phyloP scores from a whole-genome alignment of 192 early-diverging fungal genomes.

The Helicostylum pulchrum region DNA sequence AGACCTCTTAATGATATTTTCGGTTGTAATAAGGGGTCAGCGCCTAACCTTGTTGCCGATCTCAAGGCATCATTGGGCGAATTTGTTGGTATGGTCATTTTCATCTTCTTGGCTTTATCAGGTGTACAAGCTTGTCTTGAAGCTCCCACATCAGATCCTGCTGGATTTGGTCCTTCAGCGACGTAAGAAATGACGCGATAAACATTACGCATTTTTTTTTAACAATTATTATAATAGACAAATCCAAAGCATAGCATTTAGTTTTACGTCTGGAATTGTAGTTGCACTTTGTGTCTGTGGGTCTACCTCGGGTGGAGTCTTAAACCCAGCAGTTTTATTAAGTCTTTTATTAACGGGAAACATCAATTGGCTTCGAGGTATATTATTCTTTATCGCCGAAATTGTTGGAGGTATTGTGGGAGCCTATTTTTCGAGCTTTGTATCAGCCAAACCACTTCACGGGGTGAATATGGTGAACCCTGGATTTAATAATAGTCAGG shows the following conservation, averaged over 20 bases:
- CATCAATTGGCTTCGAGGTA: conserved; percentile 37
- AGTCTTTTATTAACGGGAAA: conserved; percentile 52
- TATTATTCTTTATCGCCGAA: conserved; percentile 57
- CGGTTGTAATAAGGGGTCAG: neutral
- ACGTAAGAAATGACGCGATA: conserved; percentile 7
- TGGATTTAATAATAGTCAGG: conserved; percentile 21
- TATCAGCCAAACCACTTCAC: conserved; percentile 24
- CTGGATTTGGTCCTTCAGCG: neutral
- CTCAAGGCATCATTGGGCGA: conserved; percentile 34
- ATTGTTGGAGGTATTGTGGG: conserved; percentile 57
- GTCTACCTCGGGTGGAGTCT: conserved; percentile 55
- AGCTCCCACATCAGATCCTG: neutral
- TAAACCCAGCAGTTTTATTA: conserved; percentile 68
- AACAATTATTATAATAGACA: conserved; percentile 11
- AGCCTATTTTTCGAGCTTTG: conserved; percentile 33
- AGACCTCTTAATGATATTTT: too few species aligned
- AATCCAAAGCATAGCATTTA: conserved; percentile 36
- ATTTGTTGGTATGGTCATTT: conserved; percentile 42
- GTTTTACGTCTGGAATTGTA: conserved; percentile 46
- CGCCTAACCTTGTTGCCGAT: conserved; percentile 13
- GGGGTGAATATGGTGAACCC: conserved; percentile 35
- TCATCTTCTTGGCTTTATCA: conserved; percentile 41
- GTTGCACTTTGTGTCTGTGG: conserved; percentile 45
- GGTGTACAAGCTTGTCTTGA: conserved; percentile 34
- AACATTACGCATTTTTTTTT: neutral